Percentiles rank a stretch among this genome's conserved stretches.
phyloP scores from a whole-genome alignment of 371 early-diverging fungal species.

The Mortierella sp. region DNA sequence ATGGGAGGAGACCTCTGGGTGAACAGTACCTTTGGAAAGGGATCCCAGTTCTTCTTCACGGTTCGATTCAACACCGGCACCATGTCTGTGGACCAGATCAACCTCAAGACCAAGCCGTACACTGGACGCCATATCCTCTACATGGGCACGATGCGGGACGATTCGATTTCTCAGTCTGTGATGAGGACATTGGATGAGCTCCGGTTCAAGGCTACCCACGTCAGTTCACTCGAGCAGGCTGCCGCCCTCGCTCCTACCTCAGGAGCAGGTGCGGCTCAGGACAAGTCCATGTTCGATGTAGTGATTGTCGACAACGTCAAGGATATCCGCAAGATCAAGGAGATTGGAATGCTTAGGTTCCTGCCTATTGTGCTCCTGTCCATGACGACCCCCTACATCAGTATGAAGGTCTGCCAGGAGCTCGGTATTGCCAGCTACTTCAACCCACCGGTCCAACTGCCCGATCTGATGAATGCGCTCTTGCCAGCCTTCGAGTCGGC shows the following conservation, averaged over 20 bases:
- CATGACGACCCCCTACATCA: constrained; percentile 61
- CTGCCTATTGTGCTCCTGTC: constrained; percentile 75
- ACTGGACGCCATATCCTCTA: constrained; percentile 63
- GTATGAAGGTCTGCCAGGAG: constrained; percentile 75
- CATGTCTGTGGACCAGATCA: constrained; percentile 58
- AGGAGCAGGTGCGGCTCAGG: constrained; percentile 35
- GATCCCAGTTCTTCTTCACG: constrained; percentile 83
- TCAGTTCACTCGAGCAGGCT: constrained; percentile 60
- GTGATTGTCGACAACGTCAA: constrained; percentile 68
- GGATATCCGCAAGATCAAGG: constrained; percentile 67
- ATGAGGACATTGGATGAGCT: constrained; percentile 58
- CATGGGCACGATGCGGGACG: constrained; percentile 62
- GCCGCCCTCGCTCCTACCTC: constrained; percentile 28
- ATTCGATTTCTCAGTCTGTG: constrained; percentile 43
- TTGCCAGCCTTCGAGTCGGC: constrained; percentile 79
- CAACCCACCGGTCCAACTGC: constrained; percentile 68
- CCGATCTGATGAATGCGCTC: constrained; percentile 74
- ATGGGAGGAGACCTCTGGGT: constrained; percentile 89
- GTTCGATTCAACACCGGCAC: constrained; percentile 62
- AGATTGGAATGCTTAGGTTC: constrained; percentile 67
- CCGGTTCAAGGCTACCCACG: constrained; percentile 59
- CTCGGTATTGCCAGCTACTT: constrained; percentile 75
- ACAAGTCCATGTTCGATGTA: constrained; percentile 63
- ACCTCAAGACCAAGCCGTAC: constrained; percentile 63
- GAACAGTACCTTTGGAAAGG: constrained; percentile 73